A percentile compares a stretch with the other conserved stretches of the same genome.
Evolutionary conservation across 768 basidiomycete species (phyloP).

Genomic region (Russula compacta): DNA sequence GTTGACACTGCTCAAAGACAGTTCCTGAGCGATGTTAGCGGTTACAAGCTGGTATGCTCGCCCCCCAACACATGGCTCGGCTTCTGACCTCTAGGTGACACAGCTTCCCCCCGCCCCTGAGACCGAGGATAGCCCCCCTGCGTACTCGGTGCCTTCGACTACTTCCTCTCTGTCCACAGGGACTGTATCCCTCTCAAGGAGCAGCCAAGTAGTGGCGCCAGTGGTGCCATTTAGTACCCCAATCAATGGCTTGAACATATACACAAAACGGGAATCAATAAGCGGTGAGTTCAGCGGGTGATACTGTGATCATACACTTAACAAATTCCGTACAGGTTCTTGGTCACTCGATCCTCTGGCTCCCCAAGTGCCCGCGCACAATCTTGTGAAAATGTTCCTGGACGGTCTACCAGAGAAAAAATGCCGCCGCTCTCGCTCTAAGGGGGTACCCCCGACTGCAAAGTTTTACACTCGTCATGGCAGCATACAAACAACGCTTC

Average conservation of each 20-base stretch:
- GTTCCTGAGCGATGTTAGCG: not conserved
- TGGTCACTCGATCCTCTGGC: conserved; percentile 15
- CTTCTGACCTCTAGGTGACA: not conserved
- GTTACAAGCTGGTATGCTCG: not conserved
- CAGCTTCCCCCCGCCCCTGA: not conserved
- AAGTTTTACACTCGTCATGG: conserved; percentile 10
- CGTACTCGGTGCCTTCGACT: not conserved
- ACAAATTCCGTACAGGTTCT: conserved; percentile 1
- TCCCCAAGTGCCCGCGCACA: not conserved
- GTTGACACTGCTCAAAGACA: not conserved
- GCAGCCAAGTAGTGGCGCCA: not conserved
- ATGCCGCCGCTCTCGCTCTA: not conserved
- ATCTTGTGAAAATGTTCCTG: conserved; percentile 6
- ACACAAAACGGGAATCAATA: not conserved
- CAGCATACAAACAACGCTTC: conserved; percentile 1
- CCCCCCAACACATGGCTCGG: too few relatives aligned
- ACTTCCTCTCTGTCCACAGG: not conserved
- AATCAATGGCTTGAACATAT: conserved; percentile 11
- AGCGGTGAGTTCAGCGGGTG: conserved; percentile 2
- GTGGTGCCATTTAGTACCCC: not conserved
- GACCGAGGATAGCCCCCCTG: not conserved
- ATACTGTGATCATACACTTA: not conserved
- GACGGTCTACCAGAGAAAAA: not conserved
- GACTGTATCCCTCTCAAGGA: not conserved
- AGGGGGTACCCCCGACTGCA: conserved; percentile 1